Base-by-base conservation (phyloP, 169 alveolate species). In the Plasmodium vinckei region DNA sequence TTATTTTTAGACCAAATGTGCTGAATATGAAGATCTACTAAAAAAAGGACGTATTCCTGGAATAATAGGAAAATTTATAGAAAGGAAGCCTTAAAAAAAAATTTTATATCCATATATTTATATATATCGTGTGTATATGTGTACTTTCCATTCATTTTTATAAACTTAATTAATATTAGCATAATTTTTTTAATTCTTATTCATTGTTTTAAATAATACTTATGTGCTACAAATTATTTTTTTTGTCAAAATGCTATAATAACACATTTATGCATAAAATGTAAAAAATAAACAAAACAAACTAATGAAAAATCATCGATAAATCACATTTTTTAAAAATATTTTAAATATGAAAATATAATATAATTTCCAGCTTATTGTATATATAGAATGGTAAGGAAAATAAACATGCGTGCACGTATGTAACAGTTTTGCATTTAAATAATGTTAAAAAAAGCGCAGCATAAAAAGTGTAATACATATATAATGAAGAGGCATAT, bases 41-140 rank as follows among this genome's bases (percentile, higher is more conserved):
- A 87, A 91, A 23, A 64, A 77, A 54, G 96, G 96, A 1, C 89
- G 71, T 25, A 92, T 94, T 21, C 95, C 95, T 12, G 96, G 95
- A 9, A 73, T 84, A 33, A 67, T 92, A 25, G 95, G 94, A 49
- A 88, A 88, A 67, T 82, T 72, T 9, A 67, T 72, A 21, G 91
- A 68, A 46, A 86, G 91, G 23, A 84, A 84, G 68, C 17, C 9
- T 44, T 84, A 69, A 84, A 51, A 1, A 0, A 49, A 51, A 51
- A 2, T 3, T 51, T 33, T 33, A 33, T 51, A 13, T 9, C 5
- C 0, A 51, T 51, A 51, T 9, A 51, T 51, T 51, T 51, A 13
- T 51, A 51, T n/a, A 51, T 15, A 19, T 15, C 21, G 15, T 42
- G 47, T 68, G 39, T 59, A 53, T 15, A 17, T 68, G 25, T 53